A percentile compares a stretch with the other conserved stretches of the same genome.
These are phyloP conservation scores for Geotrichum ghanense DNA, from an alignment of 805 yeast genomes.

Conservation along the genomic window DNA sequence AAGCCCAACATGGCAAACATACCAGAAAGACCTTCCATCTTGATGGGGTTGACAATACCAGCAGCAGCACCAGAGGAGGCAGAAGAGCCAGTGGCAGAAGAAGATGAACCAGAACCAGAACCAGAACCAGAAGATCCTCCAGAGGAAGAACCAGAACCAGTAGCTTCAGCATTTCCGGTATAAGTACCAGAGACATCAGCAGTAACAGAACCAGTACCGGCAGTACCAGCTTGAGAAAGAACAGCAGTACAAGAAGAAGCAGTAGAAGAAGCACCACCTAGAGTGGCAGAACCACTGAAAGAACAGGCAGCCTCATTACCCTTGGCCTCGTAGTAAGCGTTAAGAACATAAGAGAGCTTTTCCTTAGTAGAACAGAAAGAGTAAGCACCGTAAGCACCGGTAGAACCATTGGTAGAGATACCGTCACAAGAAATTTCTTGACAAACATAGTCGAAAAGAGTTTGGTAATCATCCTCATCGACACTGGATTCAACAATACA, in stretches of 20 bases:
- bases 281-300: slow-evolving; percentile 59
- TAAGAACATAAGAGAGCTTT: slow-evolving; percentile 55
- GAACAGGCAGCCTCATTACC: slow-evolving; percentile 46
- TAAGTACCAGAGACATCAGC: slow-evolving; percentile 28
- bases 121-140: slow-evolving; percentile 15
- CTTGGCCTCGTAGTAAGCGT: slow-evolving; percentile 48
- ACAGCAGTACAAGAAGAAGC: slow-evolving; percentile 42
- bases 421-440: slow-evolving; percentile 47
- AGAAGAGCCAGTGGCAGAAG: background rate
- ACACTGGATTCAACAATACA: slow-evolving; percentile 52
- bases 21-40: slow-evolving; percentile 85
- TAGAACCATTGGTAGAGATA: slow-evolving; percentile 47
- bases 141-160: slow-evolving; percentile 23
- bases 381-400: slow-evolving; percentile 61
- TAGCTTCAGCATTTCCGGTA: slow-evolving; percentile 19
- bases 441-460: slow-evolving; percentile 49
- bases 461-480: slow-evolving; percentile 42
- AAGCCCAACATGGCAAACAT: background rate
- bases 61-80: slow-evolving; percentile 4
- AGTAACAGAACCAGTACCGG: slow-evolving; percentile 52
- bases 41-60: slow-evolving; percentile 31
- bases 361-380: slow-evolving; percentile 65
- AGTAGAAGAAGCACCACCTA: slow-evolving; percentile 30
- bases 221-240: slow-evolving; percentile 53
- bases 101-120: slow-evolving; percentile 17